Percentiles rank a stretch among this genome's conserved stretches.
phyloP scores from a whole-genome alignment of 164 flowering plant species.

The Taxillus chinensis region DNA sequence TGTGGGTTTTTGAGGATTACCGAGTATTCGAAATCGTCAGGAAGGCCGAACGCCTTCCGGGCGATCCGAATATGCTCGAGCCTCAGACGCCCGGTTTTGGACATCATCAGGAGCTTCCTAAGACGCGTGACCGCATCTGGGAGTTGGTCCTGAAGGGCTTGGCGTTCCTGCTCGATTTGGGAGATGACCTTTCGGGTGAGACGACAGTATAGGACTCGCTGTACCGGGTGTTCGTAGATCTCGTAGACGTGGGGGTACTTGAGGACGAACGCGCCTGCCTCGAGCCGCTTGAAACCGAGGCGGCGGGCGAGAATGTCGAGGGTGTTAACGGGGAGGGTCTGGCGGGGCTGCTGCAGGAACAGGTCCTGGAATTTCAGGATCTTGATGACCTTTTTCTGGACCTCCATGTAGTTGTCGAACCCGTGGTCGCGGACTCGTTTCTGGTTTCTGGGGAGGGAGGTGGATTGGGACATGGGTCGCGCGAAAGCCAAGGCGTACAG shows the following conservation, averaged over 20 bases:
- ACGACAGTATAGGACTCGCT: conserved; percentile 64
- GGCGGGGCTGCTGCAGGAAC: conserved; percentile 50
- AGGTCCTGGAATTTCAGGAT: conserved; percentile 67
- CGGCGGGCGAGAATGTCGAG: conserved; percentile 68
- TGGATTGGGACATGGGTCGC: conserved; percentile 51
- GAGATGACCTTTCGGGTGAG: conserved; percentile 47
- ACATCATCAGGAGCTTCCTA: conserved; percentile 67
- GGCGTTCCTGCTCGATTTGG: conserved; percentile 61
- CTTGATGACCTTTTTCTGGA: conserved; percentile 69
- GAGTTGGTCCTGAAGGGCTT: conserved; percentile 52
- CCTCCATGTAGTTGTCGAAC: conserved; percentile 89
- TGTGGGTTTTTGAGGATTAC: conserved; percentile 58
- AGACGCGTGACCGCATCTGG: conserved; percentile 60
- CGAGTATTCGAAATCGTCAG: conserved; percentile 84
- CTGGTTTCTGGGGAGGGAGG: conserved; percentile 67
- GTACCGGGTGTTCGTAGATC: conserved; percentile 89
- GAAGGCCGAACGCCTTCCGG: conserved; percentile 65
- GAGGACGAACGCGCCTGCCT: conserved; percentile 73
- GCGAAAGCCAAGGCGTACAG: conserved; percentile 8
- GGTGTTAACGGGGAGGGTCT: conserved; percentile 47
- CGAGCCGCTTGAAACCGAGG: conserved; percentile 62
- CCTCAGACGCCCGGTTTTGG: conserved; percentile 54
- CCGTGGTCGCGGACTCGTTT: conserved; percentile 74
- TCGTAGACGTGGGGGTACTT: conserved; percentile 87
- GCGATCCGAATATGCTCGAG: conserved; percentile 81